phyloP scores from a whole-genome alignment of 148 eudicot species.

The Fagopyrum esculentum region DNA sequence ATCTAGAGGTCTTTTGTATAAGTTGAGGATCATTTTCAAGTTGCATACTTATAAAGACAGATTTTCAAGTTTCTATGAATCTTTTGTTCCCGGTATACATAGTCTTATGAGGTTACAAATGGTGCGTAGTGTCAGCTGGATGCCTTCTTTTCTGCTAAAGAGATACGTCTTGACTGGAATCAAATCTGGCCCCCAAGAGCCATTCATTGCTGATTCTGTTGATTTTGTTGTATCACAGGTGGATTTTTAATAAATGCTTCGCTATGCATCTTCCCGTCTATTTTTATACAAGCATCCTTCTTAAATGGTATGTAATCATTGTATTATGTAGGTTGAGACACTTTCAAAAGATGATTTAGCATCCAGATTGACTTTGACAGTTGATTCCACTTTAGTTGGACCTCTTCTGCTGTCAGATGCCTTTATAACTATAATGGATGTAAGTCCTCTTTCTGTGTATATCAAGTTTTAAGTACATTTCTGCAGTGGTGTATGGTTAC shows the following conservation, averaged over 20 bases:
- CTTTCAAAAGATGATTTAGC: slow-evolving; percentile 84
- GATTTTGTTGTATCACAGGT: slow-evolving; percentile 99
- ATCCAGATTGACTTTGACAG: slow-evolving; percentile 69
- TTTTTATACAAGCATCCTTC: not conserved
- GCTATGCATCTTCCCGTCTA: not conserved
- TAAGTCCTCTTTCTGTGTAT: slow-evolving; percentile 25
- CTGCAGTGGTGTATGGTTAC: not conserved
- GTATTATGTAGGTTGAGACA: slow-evolving; percentile 61
- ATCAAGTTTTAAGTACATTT: not conserved
- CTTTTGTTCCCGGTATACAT: not conserved
- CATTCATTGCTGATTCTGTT: slow-evolving; percentile 96
- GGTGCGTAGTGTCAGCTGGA: slow-evolving; percentile 88
- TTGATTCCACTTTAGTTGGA: slow-evolving; percentile 65
- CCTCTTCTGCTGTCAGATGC: slow-evolving; percentile 73
- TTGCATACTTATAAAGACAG: not conserved
- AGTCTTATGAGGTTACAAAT: slow-evolving; percentile 20
- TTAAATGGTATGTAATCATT: not conserved
- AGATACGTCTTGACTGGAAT: slow-evolving; percentile 86
- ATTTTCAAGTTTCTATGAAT: not conserved
- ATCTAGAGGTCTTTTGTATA: not conserved
- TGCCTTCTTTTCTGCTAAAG: slow-evolving; percentile 89
- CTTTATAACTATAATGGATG: slow-evolving; percentile 80
- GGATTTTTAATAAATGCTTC: not conserved
- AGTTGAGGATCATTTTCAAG: not conserved
- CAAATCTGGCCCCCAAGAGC: slow-evolving; percentile 92